Evolutionary conservation across 768 basidiomycete species (phyloP).

Genomic region (Russula sp.): DNA sequence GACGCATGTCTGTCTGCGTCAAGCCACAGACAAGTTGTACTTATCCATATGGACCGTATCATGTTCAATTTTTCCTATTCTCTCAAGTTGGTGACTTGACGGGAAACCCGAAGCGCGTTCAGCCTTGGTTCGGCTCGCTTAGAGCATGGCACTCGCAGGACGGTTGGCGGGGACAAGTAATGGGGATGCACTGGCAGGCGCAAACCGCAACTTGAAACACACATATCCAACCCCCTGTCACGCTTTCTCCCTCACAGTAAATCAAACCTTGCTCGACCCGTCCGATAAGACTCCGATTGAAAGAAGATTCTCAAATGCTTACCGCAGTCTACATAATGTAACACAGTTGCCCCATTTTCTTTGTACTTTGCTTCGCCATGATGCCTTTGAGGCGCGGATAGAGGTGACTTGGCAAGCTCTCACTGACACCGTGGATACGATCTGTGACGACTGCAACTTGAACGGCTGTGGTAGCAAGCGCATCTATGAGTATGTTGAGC

Average conservation of each 20-base stretch:
- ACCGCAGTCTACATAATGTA: constrained; percentile 5
- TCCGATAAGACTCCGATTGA: too few relatives aligned
- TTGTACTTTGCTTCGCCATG: too few relatives aligned
- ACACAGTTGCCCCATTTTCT: not conserved
- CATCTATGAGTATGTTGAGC: constrained; percentile 83
- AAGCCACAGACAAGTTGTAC: too few relatives aligned
- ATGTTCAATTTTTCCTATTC: too few relatives aligned
- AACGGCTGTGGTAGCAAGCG: constrained; percentile 63
- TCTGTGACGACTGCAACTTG: constrained; percentile 53
- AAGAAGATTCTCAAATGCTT: not conserved
- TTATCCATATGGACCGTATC: too few relatives aligned
- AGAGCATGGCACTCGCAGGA: not conserved
- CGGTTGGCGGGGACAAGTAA: not conserved
- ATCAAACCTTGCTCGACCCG: constrained; percentile 24
- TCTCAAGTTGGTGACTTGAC: not conserved
- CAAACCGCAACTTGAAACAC: constrained; percentile 26
- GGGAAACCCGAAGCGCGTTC: constrained; percentile 1
- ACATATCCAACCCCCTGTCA: constrained; percentile 11
- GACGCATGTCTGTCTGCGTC: too few relatives aligned
- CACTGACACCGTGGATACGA: constrained; percentile 83
- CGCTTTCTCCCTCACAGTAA: not conserved
- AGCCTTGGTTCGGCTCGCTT: constrained; percentile 4
- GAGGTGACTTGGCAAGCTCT: constrained; percentile 80
- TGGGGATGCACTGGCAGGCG: not conserved
- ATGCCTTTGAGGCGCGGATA: constrained; percentile 63